Evolutionary conservation across 2,329 filamentous ascomycete species (phyloP), one percentile per base, ranked within the genome.

Genomic region (Ophiosphaerella narmari): DNA sequence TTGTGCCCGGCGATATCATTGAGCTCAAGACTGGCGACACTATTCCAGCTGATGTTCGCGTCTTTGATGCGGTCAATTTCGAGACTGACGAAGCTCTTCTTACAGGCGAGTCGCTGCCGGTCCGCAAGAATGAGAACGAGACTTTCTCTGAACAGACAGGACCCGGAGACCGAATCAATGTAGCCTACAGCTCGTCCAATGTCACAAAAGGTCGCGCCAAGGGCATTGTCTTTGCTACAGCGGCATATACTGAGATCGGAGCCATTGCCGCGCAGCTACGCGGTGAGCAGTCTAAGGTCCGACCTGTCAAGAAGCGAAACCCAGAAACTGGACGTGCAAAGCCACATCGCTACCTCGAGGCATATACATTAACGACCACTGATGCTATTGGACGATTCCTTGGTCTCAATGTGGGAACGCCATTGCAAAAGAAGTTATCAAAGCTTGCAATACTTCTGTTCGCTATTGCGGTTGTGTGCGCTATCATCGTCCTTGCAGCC

Each of bases 51-150:
- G 87, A 90, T 71, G 74, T 89, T 3, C 3, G 26, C 3, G 68
- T 82, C 1, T 70, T 86, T 50, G 81, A 86, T 53, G 82, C 82
- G 47, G 84, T 91, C 73, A 93, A 93, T 70, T 78, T 91, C 54
- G 88, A 88, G 44, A 87, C 86, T 47, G 89, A 93, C 50, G 86
- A 89, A 68, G 85, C 86, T 9, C 78, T 88, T 24, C 78, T 90
- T 23, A 90, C 87, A 2, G 87, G 87, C 59, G 87, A 90, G 72
- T 88, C 86, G 13, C 72, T 87, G n/a, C 83, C 86, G 44, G 86
- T 87, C 48, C 81, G 55, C 71, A 90, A 90, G 68, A 77, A 83
- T 48, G 80, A 83, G n/a, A 80, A 85, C 13, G 77, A 74, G 44
- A 74, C 74, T 23, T 86, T 86, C 9, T 64, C 70, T 2, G 63